Conservation (phyloP, 495 filamentous ascomycete genomes). For the Massariosphaeria phaeospora region DNA sequence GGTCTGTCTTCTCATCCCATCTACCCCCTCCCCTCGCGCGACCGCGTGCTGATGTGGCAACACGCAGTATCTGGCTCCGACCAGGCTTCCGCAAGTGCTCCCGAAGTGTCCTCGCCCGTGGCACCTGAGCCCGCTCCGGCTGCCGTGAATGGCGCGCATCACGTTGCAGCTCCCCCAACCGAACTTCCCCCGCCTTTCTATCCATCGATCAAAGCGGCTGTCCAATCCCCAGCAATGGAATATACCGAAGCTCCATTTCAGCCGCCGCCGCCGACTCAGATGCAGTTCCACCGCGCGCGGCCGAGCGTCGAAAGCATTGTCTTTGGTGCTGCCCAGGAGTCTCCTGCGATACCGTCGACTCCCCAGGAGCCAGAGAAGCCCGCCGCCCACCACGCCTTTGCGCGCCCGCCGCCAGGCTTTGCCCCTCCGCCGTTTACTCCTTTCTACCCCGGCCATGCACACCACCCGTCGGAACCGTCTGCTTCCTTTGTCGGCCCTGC, state of each 20-base stretch:
- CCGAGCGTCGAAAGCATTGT: conserved; percentile 36
- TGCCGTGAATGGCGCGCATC: not conserved
- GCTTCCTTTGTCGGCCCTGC: conserved; percentile 23
- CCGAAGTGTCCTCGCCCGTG: not conserved
- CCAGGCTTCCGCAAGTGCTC: not conserved
- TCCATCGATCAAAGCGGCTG: conserved; percentile 26
- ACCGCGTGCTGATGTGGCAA: not conserved
- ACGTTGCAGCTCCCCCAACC: not conserved
- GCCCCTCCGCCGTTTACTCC: conserved; percentile 19
- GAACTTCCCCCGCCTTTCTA: conserved; percentile 36
- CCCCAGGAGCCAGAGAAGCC: conserved; percentile 26
- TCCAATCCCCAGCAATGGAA: conserved; percentile 25
- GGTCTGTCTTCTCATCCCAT: conserved; percentile 12
- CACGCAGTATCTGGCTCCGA: not conserved
- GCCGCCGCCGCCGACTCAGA: not conserved
- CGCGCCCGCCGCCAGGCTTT: conserved; percentile 26
- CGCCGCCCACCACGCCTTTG: not conserved
- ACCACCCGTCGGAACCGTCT: conserved; percentile 33
- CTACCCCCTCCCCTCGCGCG: not conserved
- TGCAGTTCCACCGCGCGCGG: conserved; percentile 33
- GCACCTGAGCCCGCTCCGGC: not conserved
- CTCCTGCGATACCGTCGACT: conserved; percentile 35
- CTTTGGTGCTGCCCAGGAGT: conserved; percentile 37
- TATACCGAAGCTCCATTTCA: conserved; percentile 7
- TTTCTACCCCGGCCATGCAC: conserved; percentile 33